Percentiles rank a stretch among this genome's conserved stretches.
Evolutionary conservation across 805 yeast genomes (phyloP).

Genomic region (Metschnikowia peoriensis): DNA sequence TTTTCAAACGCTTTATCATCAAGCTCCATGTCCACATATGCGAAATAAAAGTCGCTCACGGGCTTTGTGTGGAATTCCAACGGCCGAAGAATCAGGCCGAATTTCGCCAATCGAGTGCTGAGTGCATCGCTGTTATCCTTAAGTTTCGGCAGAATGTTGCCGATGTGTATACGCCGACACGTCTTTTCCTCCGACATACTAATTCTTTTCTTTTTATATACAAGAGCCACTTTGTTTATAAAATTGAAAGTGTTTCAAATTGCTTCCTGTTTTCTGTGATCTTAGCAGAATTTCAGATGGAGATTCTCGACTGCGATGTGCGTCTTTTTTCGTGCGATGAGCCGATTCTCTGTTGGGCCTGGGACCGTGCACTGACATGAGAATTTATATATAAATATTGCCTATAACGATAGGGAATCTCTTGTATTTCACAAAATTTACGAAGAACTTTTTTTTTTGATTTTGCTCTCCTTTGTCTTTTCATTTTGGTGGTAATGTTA

Average conservation of each 20-base stretch:
- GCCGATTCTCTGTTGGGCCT: not conserved
- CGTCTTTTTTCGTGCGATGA: not conserved
- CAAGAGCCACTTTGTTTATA: too few species aligned
- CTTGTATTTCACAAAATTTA: too few species aligned
- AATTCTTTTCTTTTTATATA: not conserved
- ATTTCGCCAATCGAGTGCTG: conserved; percentile 54
- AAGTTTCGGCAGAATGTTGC: conserved; percentile 58
- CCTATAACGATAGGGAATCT: too few species aligned
- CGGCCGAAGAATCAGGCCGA: conserved; percentile 52
- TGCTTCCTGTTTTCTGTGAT: not conserved
- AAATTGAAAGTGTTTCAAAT: too few species aligned
- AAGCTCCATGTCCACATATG: conserved; percentile 60
- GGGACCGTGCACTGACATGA: not conserved
- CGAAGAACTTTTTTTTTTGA: too few species aligned
- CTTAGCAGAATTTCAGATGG: not conserved
- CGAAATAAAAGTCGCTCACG: conserved; percentile 55
- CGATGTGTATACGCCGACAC: conserved; percentile 52
- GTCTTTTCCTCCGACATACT: not conserved
- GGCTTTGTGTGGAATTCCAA: conserved; percentile 58
- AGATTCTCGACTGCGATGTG: not conserved
- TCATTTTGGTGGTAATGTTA: too few species aligned
- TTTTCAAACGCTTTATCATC: conserved; percentile 44
- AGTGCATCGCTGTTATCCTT: conserved; percentile 47
- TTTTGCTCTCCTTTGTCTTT: too few species aligned
- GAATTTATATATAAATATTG: too few species aligned